These are phyloP conservation scores for Vinca major DNA, from an alignment of 305 asterid genomes.

Conservation along the genomic window DNA sequence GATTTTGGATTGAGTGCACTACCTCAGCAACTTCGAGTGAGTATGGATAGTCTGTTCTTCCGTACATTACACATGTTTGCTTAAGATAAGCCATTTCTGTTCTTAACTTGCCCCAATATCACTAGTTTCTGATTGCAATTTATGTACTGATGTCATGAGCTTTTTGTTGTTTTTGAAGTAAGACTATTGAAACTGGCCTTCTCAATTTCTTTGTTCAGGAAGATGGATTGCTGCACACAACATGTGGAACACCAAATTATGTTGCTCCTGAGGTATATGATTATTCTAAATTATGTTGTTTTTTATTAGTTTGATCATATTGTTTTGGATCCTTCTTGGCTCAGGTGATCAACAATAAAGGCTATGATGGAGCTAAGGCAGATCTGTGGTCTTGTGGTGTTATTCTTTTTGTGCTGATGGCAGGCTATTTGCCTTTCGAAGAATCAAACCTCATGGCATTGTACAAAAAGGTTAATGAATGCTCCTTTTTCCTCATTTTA, in stretches of 20 bases:
- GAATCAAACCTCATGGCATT: conserved; percentile 73
- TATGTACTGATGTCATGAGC: not conserved
- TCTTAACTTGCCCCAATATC: not conserved
- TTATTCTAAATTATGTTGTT: no score
- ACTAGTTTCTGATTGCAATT: not conserved
- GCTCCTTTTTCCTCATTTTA: conserved; percentile 3
- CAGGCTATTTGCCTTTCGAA: conserved; percentile 92
- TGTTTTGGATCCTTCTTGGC: conserved; percentile 9
- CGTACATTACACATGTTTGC: not conserved
- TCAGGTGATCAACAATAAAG: conserved; percentile 88
- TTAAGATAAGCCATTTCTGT: not conserved
- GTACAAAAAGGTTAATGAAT: conserved; percentile 66
- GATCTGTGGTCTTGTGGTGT: conserved; percentile 99
- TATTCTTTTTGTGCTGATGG: conserved; percentile 92
- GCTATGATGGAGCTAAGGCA: conserved; percentile 98
- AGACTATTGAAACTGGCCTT: not conserved
- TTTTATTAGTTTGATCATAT: conserved; percentile 1
- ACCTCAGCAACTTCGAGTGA: conserved; percentile 97
- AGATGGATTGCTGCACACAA: conserved; percentile 93
- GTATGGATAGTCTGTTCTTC: conserved; percentile 13
- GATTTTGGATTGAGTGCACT: conserved; percentile 97
- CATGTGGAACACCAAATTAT: conserved; percentile 97
- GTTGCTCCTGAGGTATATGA: conserved; percentile 89
- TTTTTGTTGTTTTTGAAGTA: not conserved
- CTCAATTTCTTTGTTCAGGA: conserved; percentile 44